Evolutionary conservation across 2,329 filamentous ascomycete species (phyloP).

Genomic region (Hymenoscyphus infarciens): DNA sequence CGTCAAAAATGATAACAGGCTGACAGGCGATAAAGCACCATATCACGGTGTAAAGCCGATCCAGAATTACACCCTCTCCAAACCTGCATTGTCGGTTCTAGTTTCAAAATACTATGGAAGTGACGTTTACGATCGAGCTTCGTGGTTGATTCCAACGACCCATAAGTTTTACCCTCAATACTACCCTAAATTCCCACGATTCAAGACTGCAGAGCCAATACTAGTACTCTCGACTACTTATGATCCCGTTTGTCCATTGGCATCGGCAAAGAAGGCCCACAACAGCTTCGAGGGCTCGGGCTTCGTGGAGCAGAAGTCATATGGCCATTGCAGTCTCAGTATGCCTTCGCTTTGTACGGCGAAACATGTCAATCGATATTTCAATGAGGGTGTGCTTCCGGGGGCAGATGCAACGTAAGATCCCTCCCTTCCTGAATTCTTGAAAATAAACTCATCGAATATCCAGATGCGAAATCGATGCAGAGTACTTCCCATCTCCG

Average conservation of each 20-base stretch:
- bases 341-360: conserved; percentile 25
- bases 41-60: conserved; percentile 18
- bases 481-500: conserved; percentile 19
- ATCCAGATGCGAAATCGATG: conserved; percentile 18
- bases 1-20: conserved; percentile 17
- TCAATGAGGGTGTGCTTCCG: conserved; percentile 26
- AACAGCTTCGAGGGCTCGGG: conserved; percentile 27
- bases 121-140: conserved; percentile 16
- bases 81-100: background rate
- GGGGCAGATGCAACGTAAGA: conserved; percentile 1
- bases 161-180: conserved; percentile 21
- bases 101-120: conserved; percentile 17
- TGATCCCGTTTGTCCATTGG: conserved; percentile 27
- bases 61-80: conserved; percentile 13
- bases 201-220: conserved; percentile 27
- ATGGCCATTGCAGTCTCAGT: conserved; percentile 28
- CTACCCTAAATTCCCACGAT: conserved; percentile 17
- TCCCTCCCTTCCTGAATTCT: background rate
- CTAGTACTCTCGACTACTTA: conserved; percentile 29
- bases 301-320: conserved; percentile 27
- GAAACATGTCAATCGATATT: conserved; percentile 25
- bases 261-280: conserved; percentile 25
- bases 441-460: conserved; percentile 1
- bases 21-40: conserved; percentile 14
- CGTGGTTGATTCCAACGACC: conserved; percentile 19